Percentiles rank a stretch among this genome's conserved stretches.
phyloP scores from a whole-genome alignment of 1,139 yeast genomes.

The Geotrichum reessii region DNA sequence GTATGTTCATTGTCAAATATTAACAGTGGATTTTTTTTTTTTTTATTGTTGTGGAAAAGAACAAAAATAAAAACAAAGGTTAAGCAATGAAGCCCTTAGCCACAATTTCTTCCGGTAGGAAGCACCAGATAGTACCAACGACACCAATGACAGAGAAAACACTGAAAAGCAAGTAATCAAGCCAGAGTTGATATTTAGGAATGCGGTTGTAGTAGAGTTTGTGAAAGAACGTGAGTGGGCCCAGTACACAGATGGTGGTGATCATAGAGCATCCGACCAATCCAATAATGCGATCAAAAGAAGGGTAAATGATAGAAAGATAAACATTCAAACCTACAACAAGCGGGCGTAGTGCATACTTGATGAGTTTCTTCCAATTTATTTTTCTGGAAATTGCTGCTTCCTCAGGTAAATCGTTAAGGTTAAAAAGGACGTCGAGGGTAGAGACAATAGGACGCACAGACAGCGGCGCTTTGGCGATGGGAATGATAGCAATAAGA shows the following conservation, averaged over 20 bases:
- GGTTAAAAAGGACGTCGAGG: conserved; percentile 44
- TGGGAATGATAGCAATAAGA: conserved; percentile 73
- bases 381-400: conserved; percentile 7
- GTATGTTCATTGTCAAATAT: too few relatives aligned
- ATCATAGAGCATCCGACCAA: conserved; percentile 79
- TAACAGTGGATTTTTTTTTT: not conserved
- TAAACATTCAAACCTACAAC: conserved; percentile 43
- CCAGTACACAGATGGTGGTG: conserved; percentile 68
- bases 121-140: conserved; percentile 32
- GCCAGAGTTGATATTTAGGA: conserved; percentile 36
- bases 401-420: conserved; percentile 30
- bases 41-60: not conserved
- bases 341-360: conserved; percentile 33
- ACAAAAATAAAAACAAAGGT: not conserved
- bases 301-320: conserved; percentile 58
- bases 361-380: conserved; percentile 10
- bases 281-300: conserved; percentile 78
- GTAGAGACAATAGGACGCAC: conserved; percentile 83
- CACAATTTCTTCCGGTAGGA: conserved; percentile 12
- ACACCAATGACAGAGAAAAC: conserved; percentile 30
- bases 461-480: conserved; percentile 81
- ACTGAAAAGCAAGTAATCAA: conserved; percentile 45
- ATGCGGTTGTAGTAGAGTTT: conserved; percentile 49
- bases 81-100: conserved; percentile 4
- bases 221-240: conserved; percentile 70